Evolutionary conservation across 176 grass and related monocot genomes (phyloP).

Genomic region (Rhipidocladum racemiflorum): DNA sequence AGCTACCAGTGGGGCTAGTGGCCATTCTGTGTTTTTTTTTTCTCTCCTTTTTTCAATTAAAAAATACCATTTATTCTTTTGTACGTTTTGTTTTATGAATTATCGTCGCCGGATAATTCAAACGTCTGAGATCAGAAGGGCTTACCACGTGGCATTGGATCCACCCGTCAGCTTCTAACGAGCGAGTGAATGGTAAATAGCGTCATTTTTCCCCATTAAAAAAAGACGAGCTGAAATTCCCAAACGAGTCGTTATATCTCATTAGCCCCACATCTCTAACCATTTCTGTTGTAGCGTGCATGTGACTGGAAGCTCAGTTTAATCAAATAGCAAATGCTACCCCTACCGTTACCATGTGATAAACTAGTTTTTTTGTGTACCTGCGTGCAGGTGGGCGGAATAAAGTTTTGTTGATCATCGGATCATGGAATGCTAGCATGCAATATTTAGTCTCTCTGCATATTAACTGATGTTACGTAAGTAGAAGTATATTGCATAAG

Average conservation of each 20-base stretch:
- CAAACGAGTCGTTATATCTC: too few relatives aligned
- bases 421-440: background rate
- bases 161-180: background rate
- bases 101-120: constrained; percentile 10
- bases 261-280: background rate
- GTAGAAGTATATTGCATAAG: too few relatives aligned
- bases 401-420: background rate
- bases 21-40: constrained; percentile 24
- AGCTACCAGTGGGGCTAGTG: constrained; percentile 38
- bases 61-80: constrained; percentile 36
- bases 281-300: background rate
- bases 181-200: background rate
- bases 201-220: background rate
- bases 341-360: background rate
- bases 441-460: too few relatives aligned
- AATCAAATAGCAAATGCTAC: background rate
- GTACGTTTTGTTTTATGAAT: background rate
- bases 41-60: background rate
- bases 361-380: background rate
- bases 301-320: background rate
- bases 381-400: constrained; percentile 16
- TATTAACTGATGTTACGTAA: too few relatives aligned
- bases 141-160: background rate
- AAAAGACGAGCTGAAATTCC: background rate
- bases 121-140: constrained; percentile 1